A percentile compares a stretch with the other conserved stretches of the same genome.
phyloP scores from a whole-genome alignment of 169 alveolate species.

The Babesia bovis region DNA sequence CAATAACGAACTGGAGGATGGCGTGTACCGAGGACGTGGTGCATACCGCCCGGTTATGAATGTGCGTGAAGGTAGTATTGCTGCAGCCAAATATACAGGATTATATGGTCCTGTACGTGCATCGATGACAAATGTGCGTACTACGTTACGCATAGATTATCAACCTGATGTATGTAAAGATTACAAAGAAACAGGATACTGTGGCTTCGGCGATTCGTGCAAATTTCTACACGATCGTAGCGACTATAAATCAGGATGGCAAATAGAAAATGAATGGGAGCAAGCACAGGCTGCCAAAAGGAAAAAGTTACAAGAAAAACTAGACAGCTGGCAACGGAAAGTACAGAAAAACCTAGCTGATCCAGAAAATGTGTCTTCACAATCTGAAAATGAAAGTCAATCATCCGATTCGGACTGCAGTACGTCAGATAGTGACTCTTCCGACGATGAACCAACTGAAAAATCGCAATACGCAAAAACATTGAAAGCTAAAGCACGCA shows the following conservation, averaged over 20 bases:
- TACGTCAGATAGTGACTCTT: conserved; percentile 16
- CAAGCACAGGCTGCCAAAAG: conserved; percentile 80
- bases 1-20: conserved; percentile 78
- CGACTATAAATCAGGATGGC: conserved; percentile 96
- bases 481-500: conserved; percentile 47
- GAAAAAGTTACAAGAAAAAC: conserved; percentile 72
- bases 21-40: conserved; percentile 84
- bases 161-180: conserved; percentile 96
- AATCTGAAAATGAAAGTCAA: conserved; percentile 50
- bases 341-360: conserved; percentile 62
- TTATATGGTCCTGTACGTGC: conserved; percentile 88
- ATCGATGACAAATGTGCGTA: conserved; percentile 84
- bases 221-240: conserved; percentile 95
- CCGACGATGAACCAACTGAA: conserved; percentile 32
- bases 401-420: conserved; percentile 19
- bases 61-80: conserved; percentile 79
- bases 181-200: conserved; percentile 96
- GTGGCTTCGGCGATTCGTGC: conserved; percentile 98
- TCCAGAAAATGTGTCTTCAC: conserved; percentile 46
- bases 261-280: conserved; percentile 91
- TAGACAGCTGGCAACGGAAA: conserved; percentile 70
- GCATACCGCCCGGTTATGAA: conserved; percentile 80
- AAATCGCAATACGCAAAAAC: conserved; percentile 22
- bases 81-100: conserved; percentile 83
- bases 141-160: conserved; percentile 92